These are phyloP conservation scores for Zangia roseola DNA, from an alignment of 768 basidiomycete genomes.

Conservation along the genomic window DNA sequence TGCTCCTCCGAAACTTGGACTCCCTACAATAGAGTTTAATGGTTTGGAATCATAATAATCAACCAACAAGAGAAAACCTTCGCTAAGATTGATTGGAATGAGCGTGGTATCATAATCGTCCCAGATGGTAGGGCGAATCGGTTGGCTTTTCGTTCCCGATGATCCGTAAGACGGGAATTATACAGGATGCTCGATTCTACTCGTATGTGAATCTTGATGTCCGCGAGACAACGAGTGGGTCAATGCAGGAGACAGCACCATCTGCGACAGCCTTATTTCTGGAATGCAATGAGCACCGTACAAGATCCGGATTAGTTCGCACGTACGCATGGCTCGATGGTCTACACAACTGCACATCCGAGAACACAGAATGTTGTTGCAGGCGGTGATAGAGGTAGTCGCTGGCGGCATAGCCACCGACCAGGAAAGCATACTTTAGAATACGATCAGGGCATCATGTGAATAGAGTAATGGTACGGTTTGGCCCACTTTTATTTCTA, in stretches of 20 bases:
- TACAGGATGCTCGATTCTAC: slow-evolving; percentile 29
- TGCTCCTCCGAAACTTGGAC: slow-evolving; percentile 19
- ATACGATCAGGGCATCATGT: not conserved
- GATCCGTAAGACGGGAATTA: slow-evolving; percentile 33
- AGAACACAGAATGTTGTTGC: slow-evolving; percentile 32
- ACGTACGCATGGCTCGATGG: slow-evolving; percentile 51
- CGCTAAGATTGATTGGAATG: slow-evolving; percentile 39
- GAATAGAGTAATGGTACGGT: not conserved
- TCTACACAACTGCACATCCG: slow-evolving; percentile 41
- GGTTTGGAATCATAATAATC: not conserved
- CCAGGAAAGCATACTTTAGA: slow-evolving; percentile 40
- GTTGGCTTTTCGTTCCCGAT: slow-evolving; percentile 29
- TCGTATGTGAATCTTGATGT: slow-evolving; percentile 42
- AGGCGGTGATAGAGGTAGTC: slow-evolving; percentile 45
- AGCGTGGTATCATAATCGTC: slow-evolving; percentile 25
- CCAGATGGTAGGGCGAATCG: slow-evolving; percentile 28
- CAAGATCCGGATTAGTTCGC: not conserved
- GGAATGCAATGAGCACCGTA: not conserved
- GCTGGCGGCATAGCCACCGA: slow-evolving; percentile 51
- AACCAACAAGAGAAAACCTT: slow-evolving; percentile 17
- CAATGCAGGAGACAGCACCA: slow-evolving; percentile 41
- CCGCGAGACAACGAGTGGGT: slow-evolving; percentile 45
- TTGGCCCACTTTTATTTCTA: slow-evolving; percentile 25
- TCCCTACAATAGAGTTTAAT: not conserved
- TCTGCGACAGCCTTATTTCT: slow-evolving; percentile 52